A percentile compares a stretch with the other conserved stretches of the same genome.
phyloP scores from a whole-genome alignment of 1,284 basidiomycete species.

The Cryptococcus hybrid region DNA sequence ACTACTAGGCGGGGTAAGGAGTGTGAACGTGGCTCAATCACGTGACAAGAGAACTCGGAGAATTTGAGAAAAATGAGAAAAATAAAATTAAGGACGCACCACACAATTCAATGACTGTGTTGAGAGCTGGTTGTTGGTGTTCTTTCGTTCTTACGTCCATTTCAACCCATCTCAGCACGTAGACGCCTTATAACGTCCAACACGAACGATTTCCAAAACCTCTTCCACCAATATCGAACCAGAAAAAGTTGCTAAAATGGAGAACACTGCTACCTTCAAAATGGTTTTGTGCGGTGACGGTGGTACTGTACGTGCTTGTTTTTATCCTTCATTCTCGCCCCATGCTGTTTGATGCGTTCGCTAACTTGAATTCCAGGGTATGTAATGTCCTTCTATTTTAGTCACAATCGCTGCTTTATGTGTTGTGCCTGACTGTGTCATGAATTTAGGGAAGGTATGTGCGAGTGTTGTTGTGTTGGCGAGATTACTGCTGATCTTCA shows the following conservation, averaged over 20 bases:
- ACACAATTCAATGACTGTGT: neutral
- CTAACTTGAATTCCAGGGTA: constrained; percentile 8
- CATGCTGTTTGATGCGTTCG: neutral
- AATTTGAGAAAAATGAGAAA: neutral
- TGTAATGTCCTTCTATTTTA: neutral
- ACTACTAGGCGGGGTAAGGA: no score
- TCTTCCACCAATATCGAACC: neutral
- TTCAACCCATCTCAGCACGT: neutral
- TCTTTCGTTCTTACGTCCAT: neutral
- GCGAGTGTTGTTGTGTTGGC: neutral
- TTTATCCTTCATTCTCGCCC: neutral
- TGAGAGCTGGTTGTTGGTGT: no score
- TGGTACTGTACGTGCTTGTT: constrained; percentile 74
- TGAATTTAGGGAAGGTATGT: constrained; percentile 46
- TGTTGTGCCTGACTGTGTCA: neutral
- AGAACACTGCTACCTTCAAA: constrained; percentile 88
- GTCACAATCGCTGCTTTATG: no score
- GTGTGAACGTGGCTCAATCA: neutral
- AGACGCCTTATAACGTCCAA: no score
- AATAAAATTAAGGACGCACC: neutral
- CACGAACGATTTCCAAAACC: neutral
- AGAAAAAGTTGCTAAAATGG: constrained; percentile 26
- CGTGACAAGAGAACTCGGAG: neutral
- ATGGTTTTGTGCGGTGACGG: constrained; percentile 95
- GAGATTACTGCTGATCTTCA: no score